Conservation (phyloP, 1,284 basidiomycete genomes). For the Kalmanozyma brasiliensis region DNA sequence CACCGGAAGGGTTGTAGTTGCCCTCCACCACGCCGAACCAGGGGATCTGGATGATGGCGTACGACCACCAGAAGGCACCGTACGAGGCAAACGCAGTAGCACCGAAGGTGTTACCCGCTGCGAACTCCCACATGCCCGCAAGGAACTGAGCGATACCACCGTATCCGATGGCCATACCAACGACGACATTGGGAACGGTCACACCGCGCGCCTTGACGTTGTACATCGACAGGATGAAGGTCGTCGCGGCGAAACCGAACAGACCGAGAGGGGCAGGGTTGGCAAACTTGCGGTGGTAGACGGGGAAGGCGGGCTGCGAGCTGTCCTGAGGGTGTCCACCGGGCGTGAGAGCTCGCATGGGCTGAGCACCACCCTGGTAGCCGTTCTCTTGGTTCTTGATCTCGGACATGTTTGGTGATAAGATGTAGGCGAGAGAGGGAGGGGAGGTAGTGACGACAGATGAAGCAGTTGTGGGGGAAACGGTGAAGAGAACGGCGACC, state of each 20-base stretch:
- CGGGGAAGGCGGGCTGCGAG: constrained; percentile 67
- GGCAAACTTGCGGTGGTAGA: constrained; percentile 69
- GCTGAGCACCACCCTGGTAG: constrained; percentile 47
- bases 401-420: constrained; percentile 33
- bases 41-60: constrained; percentile 61
- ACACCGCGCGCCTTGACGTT: constrained; percentile 64
- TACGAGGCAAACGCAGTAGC: constrained; percentile 72
- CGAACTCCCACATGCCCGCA: constrained; percentile 76
- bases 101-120: constrained; percentile 75
- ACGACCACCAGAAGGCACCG: constrained; percentile 64
- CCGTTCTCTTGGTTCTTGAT: constrained; percentile 51
- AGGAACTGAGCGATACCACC: constrained; percentile 81
- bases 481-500: too few species aligned
- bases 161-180: constrained; percentile 59
- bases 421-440: not conserved
- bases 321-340: constrained; percentile 70
- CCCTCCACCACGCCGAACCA: constrained; percentile 53
- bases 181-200: constrained; percentile 53
- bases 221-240: constrained; percentile 71
- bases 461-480: too few species aligned
- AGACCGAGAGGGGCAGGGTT: constrained; percentile 73
- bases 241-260: constrained; percentile 70
- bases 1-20: constrained; percentile 23
- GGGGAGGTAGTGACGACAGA: too few species aligned
- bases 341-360: constrained; percentile 63